Percentiles rank a stretch among this genome's conserved stretches.
phyloP scores from a whole-genome alignment of 306 rosid species.

The Lathyrus aphaca region DNA sequence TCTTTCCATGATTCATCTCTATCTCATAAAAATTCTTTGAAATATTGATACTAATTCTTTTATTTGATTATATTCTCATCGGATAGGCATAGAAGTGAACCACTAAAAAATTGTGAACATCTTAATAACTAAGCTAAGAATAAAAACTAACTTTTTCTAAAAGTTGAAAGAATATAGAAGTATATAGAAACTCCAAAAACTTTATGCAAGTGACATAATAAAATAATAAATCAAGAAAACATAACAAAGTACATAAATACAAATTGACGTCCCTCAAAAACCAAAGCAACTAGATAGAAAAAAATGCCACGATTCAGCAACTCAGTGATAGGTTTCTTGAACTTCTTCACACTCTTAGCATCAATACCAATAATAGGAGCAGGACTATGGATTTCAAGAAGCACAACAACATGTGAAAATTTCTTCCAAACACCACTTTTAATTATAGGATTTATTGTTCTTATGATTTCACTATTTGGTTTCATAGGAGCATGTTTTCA shows the following conservation, averaged over 20 bases:
- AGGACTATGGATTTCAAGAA: constrained; percentile 85
- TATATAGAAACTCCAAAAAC: background rate
- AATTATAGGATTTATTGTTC: constrained; percentile 72
- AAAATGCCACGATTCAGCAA: constrained; percentile 80
- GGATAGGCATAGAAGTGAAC: constrained; percentile 23
- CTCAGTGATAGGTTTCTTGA: constrained; percentile 83
- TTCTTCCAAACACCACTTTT: constrained; percentile 82
- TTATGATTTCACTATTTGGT: constrained; percentile 74
- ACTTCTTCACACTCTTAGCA: constrained; percentile 73
- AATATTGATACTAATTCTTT: background rate
- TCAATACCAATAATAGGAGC: constrained; percentile 91
- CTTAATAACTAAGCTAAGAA: constrained; percentile 19
- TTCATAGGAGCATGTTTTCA: constrained; percentile 90
- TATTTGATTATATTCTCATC: constrained; percentile 9
- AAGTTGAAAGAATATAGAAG: constrained; percentile 1
- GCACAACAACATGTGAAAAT: constrained; percentile 73
- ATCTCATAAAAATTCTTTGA: background rate
- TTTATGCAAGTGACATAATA: constrained; percentile 8
- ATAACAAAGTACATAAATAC: background rate
- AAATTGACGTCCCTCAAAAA: background rate
- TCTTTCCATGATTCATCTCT: background rate
- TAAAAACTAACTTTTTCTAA: background rate
- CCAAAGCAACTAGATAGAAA: background rate
- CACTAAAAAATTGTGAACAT: background rate
- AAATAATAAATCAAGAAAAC: background rate